A percentile compares a stretch with the other conserved stretches of the same genome.
phyloP scores from a whole-genome alignment of 768 basidiomycete genomes.

The Fomitopsis serialis region DNA sequence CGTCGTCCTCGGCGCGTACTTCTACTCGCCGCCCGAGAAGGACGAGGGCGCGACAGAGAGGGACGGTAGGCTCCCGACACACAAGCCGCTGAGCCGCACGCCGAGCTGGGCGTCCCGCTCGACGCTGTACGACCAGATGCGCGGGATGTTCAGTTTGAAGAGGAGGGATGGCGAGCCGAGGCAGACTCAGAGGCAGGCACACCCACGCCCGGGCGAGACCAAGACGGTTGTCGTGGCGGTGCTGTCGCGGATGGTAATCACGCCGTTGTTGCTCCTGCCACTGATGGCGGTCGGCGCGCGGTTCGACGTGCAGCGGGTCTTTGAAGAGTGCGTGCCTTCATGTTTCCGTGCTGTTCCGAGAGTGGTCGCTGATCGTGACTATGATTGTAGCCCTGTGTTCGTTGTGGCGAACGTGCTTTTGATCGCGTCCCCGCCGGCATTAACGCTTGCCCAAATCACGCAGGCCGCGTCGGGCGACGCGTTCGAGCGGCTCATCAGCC shows the following conservation, averaged over 20 bases:
- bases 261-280: conserved; percentile 75
- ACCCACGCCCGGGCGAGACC: conserved; percentile 61
- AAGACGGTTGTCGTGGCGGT: conserved; percentile 81
- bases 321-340: conserved; percentile 60
- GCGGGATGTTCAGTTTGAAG: conserved; percentile 37
- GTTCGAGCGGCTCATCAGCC: conserved; percentile 85
- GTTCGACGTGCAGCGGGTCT: conserved; percentile 55
- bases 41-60: conserved; percentile 5
- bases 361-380: conserved; percentile 2
- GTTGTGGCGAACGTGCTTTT: conserved; percentile 81
- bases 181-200: conserved; percentile 9
- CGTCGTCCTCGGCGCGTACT: conserved; percentile 91
- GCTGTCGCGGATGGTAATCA: conserved; percentile 81
- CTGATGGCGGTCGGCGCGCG: conserved; percentile 59
- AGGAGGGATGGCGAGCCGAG: conserved; percentile 13
- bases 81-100: conserved; percentile 10
- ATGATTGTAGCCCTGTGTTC: conserved; percentile 65
- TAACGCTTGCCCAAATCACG: conserved; percentile 76
- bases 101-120: conserved; percentile 19
- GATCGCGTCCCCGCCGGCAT: conserved; percentile 76
- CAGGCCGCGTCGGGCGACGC: conserved; percentile 81
- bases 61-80: conserved; percentile 12
- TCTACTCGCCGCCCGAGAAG: conserved; percentile 42
- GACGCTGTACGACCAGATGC: conserved; percentile 37
- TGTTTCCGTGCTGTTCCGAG: not conserved